Evolutionary conservation across 1,139 yeast species (phyloP).

Genomic region (Yamadazyma triangularis): DNA sequence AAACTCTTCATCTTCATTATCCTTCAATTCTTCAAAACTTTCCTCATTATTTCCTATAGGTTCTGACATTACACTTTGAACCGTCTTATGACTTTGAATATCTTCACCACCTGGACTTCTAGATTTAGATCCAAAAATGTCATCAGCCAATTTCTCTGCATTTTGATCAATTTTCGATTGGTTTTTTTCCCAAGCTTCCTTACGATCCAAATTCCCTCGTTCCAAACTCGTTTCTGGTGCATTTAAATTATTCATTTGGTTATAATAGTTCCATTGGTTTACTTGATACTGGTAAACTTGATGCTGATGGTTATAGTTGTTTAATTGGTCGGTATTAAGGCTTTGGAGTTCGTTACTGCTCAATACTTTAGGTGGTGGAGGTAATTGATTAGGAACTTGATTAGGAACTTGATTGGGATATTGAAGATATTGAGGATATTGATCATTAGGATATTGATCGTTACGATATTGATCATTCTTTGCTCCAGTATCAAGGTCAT

Average conservation of each 20-base stretch:
- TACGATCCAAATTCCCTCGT: conserved; percentile 19
- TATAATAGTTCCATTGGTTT: conserved; percentile 13
- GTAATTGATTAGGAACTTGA: conserved; percentile 5
- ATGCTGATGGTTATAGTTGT: conserved; percentile 20
- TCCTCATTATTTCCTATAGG: conserved; percentile 3
- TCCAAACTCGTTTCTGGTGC: too few species aligned
- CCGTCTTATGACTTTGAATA: conserved; percentile 9
- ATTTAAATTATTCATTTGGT: conserved; percentile 4
- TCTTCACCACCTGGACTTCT: conserved; percentile 10
- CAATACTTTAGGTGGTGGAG: conserved; percentile 16
- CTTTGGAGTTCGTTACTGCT: conserved; percentile 13
- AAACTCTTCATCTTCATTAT: not conserved
- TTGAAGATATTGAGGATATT: not conserved
- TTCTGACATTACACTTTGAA: conserved; percentile 14
- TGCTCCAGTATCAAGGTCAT: conserved; percentile 17
- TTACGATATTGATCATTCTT: not conserved
- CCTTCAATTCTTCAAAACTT: too few species aligned
- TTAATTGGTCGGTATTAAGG: conserved; percentile 19
- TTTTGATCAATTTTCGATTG: conserved; percentile 16
- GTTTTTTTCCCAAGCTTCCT: conserved; percentile 37
- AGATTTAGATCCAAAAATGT: conserved; percentile 26
- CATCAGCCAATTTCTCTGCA: conserved; percentile 40
- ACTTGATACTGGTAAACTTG: conserved; percentile 19
- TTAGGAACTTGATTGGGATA: not conserved
- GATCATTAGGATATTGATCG: not conserved